Evolutionary conservation across 768 basidiomycete species (phyloP).

Genomic region (Calocybe gangraenosa): DNA sequence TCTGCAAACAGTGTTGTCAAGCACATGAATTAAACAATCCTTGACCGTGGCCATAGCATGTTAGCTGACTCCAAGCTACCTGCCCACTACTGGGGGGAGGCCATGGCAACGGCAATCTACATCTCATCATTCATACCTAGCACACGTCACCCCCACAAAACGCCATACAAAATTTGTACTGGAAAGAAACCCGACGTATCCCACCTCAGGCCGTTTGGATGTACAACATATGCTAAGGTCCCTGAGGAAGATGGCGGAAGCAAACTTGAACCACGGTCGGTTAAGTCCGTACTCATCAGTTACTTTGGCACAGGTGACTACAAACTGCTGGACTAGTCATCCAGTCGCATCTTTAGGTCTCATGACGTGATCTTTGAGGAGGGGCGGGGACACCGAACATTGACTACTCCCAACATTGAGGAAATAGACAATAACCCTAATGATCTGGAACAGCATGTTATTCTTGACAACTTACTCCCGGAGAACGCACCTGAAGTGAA

Average conservation of each 20-base stretch:
- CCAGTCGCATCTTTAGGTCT: slow-evolving; percentile 11
- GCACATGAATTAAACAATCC: neutral
- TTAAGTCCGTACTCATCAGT: slow-evolving; percentile 18
- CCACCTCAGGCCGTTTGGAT: slow-evolving; percentile 18
- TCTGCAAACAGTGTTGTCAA: neutral
- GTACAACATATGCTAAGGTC: slow-evolving; percentile 6
- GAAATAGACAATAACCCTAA: too few relatives aligned
- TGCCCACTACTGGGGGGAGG: neutral
- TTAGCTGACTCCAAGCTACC: slow-evolving; percentile 19
- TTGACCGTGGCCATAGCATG: neutral
- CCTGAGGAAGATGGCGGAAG: neutral
- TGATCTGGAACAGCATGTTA: too few relatives aligned
- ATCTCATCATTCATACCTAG: neutral
- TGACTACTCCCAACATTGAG: too few relatives aligned
- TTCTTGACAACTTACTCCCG: too few relatives aligned
- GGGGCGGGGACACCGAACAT: slow-evolving; percentile 10
- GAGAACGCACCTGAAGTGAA: neutral
- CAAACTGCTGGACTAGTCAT: slow-evolving; percentile 11
- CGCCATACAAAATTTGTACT: slow-evolving; percentile 15
- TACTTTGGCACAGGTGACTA: slow-evolving; percentile 19
- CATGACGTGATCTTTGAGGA: slow-evolving; percentile 25
- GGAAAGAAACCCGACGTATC: slow-evolving; percentile 21
- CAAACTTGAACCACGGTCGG: slow-evolving; percentile 5
- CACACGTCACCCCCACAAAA: slow-evolving; percentile 8
- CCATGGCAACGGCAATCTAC: slow-evolving; percentile 10